Percentiles rank a stretch among this genome's conserved stretches.
Conservation (phyloP, 805 yeast genomes). For the Metschnikowia peoriensis region DNA sequence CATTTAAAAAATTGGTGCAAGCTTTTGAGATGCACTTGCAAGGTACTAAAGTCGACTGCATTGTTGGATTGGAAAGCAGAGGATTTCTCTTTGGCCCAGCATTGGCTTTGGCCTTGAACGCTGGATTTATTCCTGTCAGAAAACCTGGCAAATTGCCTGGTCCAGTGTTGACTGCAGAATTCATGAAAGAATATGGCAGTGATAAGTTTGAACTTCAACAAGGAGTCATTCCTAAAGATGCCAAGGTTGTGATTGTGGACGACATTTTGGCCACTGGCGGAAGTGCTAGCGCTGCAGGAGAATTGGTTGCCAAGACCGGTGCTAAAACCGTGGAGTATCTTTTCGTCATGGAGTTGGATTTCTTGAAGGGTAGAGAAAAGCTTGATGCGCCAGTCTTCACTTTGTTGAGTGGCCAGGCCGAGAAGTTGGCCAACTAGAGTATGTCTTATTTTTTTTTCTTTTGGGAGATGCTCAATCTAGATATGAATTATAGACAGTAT, state of each 20-base stretch:
- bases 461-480: too few species aligned
- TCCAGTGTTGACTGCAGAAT: constrained; percentile 64
- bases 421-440: constrained; percentile 29
- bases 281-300: constrained; percentile 91
- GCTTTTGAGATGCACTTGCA: constrained; percentile 79
- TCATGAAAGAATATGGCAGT: constrained; percentile 87
- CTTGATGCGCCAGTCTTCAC: constrained; percentile 88
- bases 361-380: constrained; percentile 89
- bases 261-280: constrained; percentile 99
- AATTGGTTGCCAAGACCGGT: constrained; percentile 62
- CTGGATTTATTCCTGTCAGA: constrained; percentile 94
- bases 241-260: constrained; percentile 85
- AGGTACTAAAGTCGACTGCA: constrained; percentile 70
- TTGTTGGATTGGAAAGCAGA: constrained; percentile 94
- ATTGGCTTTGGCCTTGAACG: constrained; percentile 81
- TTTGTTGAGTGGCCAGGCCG: constrained; percentile 77
- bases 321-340: constrained; percentile 77
- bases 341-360: constrained; percentile 92
- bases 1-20: constrained; percentile 75
- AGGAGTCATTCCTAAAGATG: constrained; percentile 74
- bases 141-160: constrained; percentile 97
- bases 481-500: too few species aligned
- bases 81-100: constrained; percentile 97
- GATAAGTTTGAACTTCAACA: constrained; percentile 89
- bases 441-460: too few species aligned